Base-by-base conservation (phyloP, 495 filamentous ascomycete genomes). In the Hypomontagnella submonticulosa region DNA sequence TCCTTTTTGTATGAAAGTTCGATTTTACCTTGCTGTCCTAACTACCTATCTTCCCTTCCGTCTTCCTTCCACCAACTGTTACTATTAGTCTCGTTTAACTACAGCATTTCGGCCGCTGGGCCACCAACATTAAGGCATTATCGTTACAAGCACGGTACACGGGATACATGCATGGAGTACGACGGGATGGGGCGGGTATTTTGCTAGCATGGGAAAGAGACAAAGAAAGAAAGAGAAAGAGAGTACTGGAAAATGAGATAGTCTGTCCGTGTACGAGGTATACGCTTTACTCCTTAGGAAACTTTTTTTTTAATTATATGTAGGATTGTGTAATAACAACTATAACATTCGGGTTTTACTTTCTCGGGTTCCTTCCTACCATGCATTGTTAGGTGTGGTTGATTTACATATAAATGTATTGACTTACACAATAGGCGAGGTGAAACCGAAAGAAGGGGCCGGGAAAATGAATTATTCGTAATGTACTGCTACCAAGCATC, bases 241-340 rank as follows among this genome's bases (percentile, higher is more conserved):
- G 18, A 47, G 55, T 33, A 49, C 30, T 38, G 16, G 46, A 27
- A 34, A 47, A 60, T 13, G 16, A 43, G 23, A 50, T 18, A 18
- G 32, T 47, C 18, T 16, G 57, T 53, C 41, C 40, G 30, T 49
- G 43, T 63, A 56, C 44, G 52, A 63, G 46, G 53, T 49, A 44
- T 56, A 50, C 52, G 52, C 52, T 49, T 50, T 51, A 12, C 36
- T 51, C 40, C 41, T 41, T 27, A 27, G 23, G 23, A 27, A 19
- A 20, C 12, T 42, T 11, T 43, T 32, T 32, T 50, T 51, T 54
- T 55, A n/a, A n/a, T n/a, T n/a, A 50, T 11, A 19, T 62, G 49
- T 62, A 62, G 41, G 42, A 54, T 54, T 40, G 59, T 62, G 59
- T 55, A 60, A 60, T 62, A 41, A 48, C 38, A 40, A 55, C 27